These are phyloP conservation scores for Tardiomyces digboiensis DNA, from an alignment of 1,139 yeast species.

Conservation along the genomic window DNA sequence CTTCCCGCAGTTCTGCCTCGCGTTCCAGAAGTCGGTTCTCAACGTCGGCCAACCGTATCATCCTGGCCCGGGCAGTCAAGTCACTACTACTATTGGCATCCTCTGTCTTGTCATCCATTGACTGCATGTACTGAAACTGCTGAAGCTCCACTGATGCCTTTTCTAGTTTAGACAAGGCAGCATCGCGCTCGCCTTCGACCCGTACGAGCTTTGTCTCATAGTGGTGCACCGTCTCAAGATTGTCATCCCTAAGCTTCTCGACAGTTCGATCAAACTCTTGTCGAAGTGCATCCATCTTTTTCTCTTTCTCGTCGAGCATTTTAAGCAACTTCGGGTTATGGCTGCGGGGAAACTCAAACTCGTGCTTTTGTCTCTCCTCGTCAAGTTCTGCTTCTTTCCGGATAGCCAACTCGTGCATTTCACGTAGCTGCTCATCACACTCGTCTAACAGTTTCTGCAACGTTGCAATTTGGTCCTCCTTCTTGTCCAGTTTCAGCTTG, in stretches of 20 bases:
- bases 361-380: conserved; percentile 13
- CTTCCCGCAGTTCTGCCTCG: conserved; percentile 20
- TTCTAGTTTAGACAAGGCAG: conserved; percentile 16
- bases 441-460: conserved; percentile 3
- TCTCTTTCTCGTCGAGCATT: conserved; percentile 13
- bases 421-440: conserved; percentile 1
- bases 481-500: conserved; percentile 2
- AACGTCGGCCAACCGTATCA: conserved; percentile 21
- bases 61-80: conserved; percentile 17
- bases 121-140: conserved; percentile 1
- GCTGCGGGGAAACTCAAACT: conserved; percentile 23
- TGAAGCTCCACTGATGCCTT: conserved; percentile 11
- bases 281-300: conserved; percentile 8
- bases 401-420: conserved; percentile 1
- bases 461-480: conserved; percentile 3
- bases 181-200: conserved; percentile 10
- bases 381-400: neutral
- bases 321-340: conserved; percentile 23
- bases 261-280: conserved; percentile 19
- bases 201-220: conserved; percentile 6
- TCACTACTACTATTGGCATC: conserved; percentile 11
- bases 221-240: conserved; percentile 7
- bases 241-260: conserved; percentile 15
- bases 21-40: conserved; percentile 24
- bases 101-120: neutral